Base-by-base conservation (phyloP, 805 yeast genomes). In the Debaryomyces hansenii region DNA sequence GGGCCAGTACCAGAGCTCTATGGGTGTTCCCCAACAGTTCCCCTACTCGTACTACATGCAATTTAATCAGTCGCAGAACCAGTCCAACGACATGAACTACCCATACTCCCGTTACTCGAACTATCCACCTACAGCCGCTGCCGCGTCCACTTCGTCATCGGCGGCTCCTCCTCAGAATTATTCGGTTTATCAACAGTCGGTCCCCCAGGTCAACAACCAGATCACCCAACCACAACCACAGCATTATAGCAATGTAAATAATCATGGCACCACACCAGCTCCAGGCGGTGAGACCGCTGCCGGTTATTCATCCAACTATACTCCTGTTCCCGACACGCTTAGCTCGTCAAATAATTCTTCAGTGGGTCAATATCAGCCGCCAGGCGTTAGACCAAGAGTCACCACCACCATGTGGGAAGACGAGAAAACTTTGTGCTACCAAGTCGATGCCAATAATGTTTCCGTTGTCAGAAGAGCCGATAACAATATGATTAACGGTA, bases 391-490 rank as follows among this genome's bases (percentile, higher is more conserved):
- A 29, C 88, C 86, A 7, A 71, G 84, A 50, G 89, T 87, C 43
- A 85, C 90, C 43, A 86, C 94, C 18, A 87, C 94, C n/a, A 79
- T 85, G 79, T 87, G 96, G 96, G 94, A 87, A 60, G 95, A 87
- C 61, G 95, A 87, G 59, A 84, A 85, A 55, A 87, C 95, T 0
- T 66, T 87, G 43, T 87, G 94, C 61, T 87, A 87, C 69, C 94
- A 87, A 65, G 92, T 87, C 27, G 94, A 87, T 58, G 91, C 90
- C 47, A 82, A 85, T 52, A 87, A 88, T 46, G 86, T 87, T 38
- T 77, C 85, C 14, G 96, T 87, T 16, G 90, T 87, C 24, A 77
- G 96, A 54, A 77, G 96, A 59, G 94, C 90, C 27, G 94, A 87
- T 66, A 85, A 85, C 62, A 84, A 87, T 65, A 84, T 86, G 87